phyloP scores from a whole-genome alignment of 768 basidiomycete genomes.

The Suillus spraguei region DNA sequence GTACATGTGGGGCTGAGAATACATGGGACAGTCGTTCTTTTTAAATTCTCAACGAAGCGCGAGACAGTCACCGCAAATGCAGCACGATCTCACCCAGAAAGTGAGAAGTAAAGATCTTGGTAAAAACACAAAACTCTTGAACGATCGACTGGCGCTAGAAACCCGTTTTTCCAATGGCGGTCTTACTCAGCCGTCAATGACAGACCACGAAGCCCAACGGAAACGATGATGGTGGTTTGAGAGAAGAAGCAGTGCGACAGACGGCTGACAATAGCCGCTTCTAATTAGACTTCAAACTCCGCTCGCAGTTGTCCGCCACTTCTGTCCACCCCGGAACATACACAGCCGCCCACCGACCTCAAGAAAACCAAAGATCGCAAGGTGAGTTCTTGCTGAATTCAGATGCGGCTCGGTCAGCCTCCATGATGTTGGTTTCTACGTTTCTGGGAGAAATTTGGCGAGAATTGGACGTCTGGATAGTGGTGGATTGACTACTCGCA shows the following conservation, averaged over 20 bases:
- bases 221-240: slow-evolving; percentile 50
- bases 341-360: slow-evolving; percentile 23
- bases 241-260: slow-evolving; percentile 36
- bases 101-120: slow-evolving; percentile 37
- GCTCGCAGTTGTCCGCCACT: slow-evolving; percentile 32
- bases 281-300: slow-evolving; percentile 36
- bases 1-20: slow-evolving; percentile 60
- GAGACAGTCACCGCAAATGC: slow-evolving; percentile 8
- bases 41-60: slow-evolving; percentile 8
- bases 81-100: slow-evolving; percentile 41
- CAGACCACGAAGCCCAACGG: slow-evolving; percentile 35
- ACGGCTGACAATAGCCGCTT: slow-evolving; percentile 29
- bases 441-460: slow-evolving; percentile 10
- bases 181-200: slow-evolving; percentile 53
- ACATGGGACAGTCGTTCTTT: slow-evolving; percentile 42
- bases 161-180: slow-evolving; percentile 41
- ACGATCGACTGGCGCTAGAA: slow-evolving; percentile 30
- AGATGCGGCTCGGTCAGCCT: not conserved
- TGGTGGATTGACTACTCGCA: slow-evolving; percentile 42
- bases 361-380: slow-evolving; percentile 29
- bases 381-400: slow-evolving; percentile 25
- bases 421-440: not conserved
- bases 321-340: slow-evolving; percentile 13
- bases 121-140: slow-evolving; percentile 37
- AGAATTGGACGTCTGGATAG: slow-evolving; percentile 1